Base-by-base conservation (phyloP, 164 flowering plant genomes). In the Chimonanthus praecox region DNA sequence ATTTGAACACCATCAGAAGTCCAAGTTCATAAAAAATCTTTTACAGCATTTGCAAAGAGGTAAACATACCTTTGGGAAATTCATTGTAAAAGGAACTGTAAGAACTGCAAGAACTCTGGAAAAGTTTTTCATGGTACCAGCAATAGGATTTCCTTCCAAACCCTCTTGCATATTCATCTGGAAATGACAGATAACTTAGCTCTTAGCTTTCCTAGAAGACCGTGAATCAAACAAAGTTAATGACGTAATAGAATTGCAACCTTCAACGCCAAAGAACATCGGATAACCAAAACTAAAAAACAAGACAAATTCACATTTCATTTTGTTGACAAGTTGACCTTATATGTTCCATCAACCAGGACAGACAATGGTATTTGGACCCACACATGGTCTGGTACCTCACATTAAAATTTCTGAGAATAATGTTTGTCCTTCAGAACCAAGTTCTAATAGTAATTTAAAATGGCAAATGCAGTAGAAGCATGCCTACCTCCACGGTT, bases 131-230 rank as follows among this genome's bases (percentile, higher is more conserved):
- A 92, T 84, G 71, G 88, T 89, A 7, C 81, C 85, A 76, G 88
- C 97, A 69, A 82, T 76, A 72, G 97, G 92, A 81, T 94, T 95
- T 61, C 98, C 98, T 84, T 95, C 97, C 86, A 95, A 21, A 16
- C 99, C 98, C 77, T 95, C 97, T 87, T 95, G 98, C 84, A 86
- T 79, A 74, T 94, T 90, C 75, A 79, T 83, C 97, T 92, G 80
- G n/a, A 49, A 49, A 71, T 65, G 44, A 72, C 6, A 66, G 51
- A 72, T 68, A 43, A 45, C n/a, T 48, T 44, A 66, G 13, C 13
- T 16, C 7, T 66, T n/a, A 13, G 18, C 15, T 66, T 46, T 47
- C 68, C 44, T 66, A 45, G 45, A 44, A 66, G 68, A 11, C 9
- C 33, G 33, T 33, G 33, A 33, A 33, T 0, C n/a, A 44, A 44